A percentile compares a stretch with the other conserved stretches of the same genome.
Evolutionary conservation across 2,329 filamentous ascomycete genomes (phyloP).

Genomic region (Nothophaeocryptopus gaeumannii): DNA sequence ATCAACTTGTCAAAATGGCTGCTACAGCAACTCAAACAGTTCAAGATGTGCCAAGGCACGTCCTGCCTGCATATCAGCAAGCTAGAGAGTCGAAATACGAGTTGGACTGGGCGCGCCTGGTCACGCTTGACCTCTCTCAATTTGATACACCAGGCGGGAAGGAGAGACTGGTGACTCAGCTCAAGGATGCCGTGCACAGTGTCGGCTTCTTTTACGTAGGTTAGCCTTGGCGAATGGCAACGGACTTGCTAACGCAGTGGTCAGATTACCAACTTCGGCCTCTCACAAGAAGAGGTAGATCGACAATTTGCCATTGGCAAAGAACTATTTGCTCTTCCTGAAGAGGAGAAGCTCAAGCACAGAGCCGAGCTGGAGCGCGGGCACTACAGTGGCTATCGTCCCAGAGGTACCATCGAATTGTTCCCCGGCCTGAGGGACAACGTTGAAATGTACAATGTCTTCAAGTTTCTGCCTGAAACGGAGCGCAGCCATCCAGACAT

Average conservation of each 20-base stretch:
- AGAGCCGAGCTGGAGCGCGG: conserved; percentile 35
- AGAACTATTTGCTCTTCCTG: conserved; percentile 55
- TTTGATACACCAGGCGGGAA: conserved; percentile 57
- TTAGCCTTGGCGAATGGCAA: background rate
- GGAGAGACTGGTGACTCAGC: conserved; percentile 52
- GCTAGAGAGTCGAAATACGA: conserved; percentile 24
- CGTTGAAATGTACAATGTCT: conserved; percentile 58
- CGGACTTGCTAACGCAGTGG: conserved; percentile 6
- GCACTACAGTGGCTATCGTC: conserved; percentile 34
- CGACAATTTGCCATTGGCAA: conserved; percentile 61
- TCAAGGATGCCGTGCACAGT: conserved; percentile 51
- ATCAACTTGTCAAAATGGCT: conserved; percentile 14
- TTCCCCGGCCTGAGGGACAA: conserved; percentile 45
- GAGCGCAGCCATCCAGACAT: conserved; percentile 28
- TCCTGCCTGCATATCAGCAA: conserved; percentile 23
- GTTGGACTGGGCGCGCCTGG: conserved; percentile 53
- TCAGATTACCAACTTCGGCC: conserved; percentile 54
- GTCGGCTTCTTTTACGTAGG: conserved; percentile 61
- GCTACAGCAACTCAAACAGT: conserved; percentile 22
- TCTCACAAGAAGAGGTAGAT: conserved; percentile 60
- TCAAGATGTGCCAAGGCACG: conserved; percentile 12
- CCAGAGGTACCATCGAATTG: conserved; percentile 22
- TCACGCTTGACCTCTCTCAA: conserved; percentile 56
- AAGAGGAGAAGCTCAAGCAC: conserved; percentile 59
- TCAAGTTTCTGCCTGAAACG: conserved; percentile 45